Percentiles rank a stretch among this genome's conserved stretches.
These are phyloP conservation scores for Mortierella sp. DNA, from an alignment of 371 early-diverging fungal genomes.

Conservation along the genomic window DNA sequence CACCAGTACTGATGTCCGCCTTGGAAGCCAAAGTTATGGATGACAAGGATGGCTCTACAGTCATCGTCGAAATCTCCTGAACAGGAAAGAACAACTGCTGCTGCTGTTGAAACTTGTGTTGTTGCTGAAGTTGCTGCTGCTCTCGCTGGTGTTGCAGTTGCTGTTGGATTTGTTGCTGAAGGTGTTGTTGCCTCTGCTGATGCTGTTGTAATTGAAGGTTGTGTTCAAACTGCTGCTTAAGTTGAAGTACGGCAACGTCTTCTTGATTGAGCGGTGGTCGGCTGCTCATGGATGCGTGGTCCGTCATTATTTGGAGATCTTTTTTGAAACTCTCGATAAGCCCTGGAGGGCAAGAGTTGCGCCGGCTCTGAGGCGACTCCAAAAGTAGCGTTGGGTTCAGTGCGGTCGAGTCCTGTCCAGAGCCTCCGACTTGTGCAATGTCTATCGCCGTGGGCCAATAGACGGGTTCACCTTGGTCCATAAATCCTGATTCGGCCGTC, in stretches of 20 bases:
- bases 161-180: constrained; percentile 6
- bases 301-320: constrained; percentile 14
- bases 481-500: background rate
- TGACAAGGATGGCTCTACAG: background rate
- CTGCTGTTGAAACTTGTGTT: constrained; percentile 7
- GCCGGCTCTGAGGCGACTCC: constrained; percentile 12
- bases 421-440: background rate
- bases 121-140: background rate
- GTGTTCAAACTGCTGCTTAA: constrained; percentile 26
- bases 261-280: background rate
- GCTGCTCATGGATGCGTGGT: background rate
- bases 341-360: constrained; percentile 46
- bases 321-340: constrained; percentile 23
- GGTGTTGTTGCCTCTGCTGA: background rate
- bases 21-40: background rate
- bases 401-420: background rate
- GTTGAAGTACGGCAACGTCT: constrained; percentile 17
- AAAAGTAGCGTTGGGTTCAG: background rate
- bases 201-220: constrained; percentile 18
- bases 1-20: background rate
- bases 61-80: background rate
- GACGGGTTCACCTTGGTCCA: background rate
- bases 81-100: constrained; percentile 3
- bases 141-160: background rate
- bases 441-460: background rate